These are phyloP conservation scores for Fomes fomentarius DNA, from an alignment of 1,284 basidiomycete genomes.

Conservation along the genomic window DNA sequence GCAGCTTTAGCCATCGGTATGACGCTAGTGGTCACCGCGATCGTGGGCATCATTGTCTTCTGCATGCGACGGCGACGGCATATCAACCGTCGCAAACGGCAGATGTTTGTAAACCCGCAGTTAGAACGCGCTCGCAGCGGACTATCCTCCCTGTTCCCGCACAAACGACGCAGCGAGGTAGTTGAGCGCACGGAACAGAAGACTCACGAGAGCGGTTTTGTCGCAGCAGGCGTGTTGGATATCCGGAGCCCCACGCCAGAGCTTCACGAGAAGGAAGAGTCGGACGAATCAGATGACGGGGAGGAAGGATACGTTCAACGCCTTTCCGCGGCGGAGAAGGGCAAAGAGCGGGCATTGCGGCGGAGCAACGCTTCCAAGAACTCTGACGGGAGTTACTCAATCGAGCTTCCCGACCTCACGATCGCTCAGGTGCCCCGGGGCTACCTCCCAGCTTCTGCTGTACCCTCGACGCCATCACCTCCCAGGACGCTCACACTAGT, in stretches of 20 bases:
- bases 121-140: slow-evolving; percentile 24
- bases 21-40: slow-evolving; percentile 51
- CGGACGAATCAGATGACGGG: slow-evolving; percentile 26
- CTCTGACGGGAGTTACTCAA: slow-evolving; percentile 38
- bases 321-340: slow-evolving; percentile 23
- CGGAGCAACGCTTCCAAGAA: slow-evolving; percentile 33
- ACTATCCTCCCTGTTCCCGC: slow-evolving; percentile 29
- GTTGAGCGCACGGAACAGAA: slow-evolving; percentile 18
- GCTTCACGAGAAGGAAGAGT: slow-evolving; percentile 22
- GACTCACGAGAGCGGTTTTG: slow-evolving; percentile 5
- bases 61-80: slow-evolving; percentile 48
- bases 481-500: slow-evolving; percentile 20
- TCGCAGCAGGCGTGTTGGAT: slow-evolving; percentile 28
- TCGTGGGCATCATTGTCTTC: slow-evolving; percentile 43
- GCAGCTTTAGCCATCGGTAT: slow-evolving; percentile 63
- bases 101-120: slow-evolving; percentile 33
- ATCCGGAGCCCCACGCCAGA: slow-evolving; percentile 26
- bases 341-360: slow-evolving; percentile 17
- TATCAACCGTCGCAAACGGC: slow-evolving; percentile 26
- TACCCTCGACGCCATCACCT: slow-evolving; percentile 23
- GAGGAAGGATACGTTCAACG: slow-evolving; percentile 23
- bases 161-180: slow-evolving; percentile 15
- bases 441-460: slow-evolving; percentile 23
- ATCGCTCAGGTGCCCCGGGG: slow-evolving; percentile 26
- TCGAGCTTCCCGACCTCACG: slow-evolving; percentile 32